Evolutionary conservation across 192 early-diverging fungal genomes (phyloP), one percentile per base, ranked within the genome.

Genomic region (Coemansia umbellata): DNA sequence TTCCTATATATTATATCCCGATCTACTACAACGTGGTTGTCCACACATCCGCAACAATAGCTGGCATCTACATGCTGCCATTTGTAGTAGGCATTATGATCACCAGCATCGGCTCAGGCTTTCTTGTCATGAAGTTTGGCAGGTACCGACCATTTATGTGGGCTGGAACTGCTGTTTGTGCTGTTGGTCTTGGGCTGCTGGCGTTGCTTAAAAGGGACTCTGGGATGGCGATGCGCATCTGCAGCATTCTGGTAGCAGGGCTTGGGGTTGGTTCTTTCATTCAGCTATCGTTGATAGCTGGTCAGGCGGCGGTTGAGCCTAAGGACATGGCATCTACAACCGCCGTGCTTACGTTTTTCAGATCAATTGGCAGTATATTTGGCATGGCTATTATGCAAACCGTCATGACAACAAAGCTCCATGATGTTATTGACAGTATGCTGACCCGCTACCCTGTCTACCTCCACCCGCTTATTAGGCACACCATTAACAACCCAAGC

Each of bases 201-300:
- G 56, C 75, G 3, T 82, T 83, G 14, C 59, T 89, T 26, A 31
- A 67, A 18, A 61, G 56, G 15, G 63, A 76, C 15, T 78, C 83
- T 10, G 55, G 48, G 7, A 33, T 66, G 43, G 86, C 78, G 6
- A 37, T 66, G 48, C 76, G 82, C 23, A 82, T 87, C 49, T 78
- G 84, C 31, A 91, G 67, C 56, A 61, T 90, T 53, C 53, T 92
- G 14, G 67, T 92, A 33, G 53, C 82, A n/a, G 92, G 91, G 11
- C 19, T 84, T 9, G 92, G 95, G 9, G 52, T 86, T 6, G 93
- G 95, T 15, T 58, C 79, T 18, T 81, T 84, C 43, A 80, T 93
- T 60, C 92, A 92, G 74, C 82, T 83, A 2, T 74, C 83, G 39
- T 61, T 91, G 22, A 73, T 91, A 11, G 87, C 81, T 5, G 79